Percentiles rank a stretch among this genome's conserved stretches.
phyloP scores from a whole-genome alignment of 2,329 filamentous ascomycete genomes.

The Diaporthe citriasiana region DNA sequence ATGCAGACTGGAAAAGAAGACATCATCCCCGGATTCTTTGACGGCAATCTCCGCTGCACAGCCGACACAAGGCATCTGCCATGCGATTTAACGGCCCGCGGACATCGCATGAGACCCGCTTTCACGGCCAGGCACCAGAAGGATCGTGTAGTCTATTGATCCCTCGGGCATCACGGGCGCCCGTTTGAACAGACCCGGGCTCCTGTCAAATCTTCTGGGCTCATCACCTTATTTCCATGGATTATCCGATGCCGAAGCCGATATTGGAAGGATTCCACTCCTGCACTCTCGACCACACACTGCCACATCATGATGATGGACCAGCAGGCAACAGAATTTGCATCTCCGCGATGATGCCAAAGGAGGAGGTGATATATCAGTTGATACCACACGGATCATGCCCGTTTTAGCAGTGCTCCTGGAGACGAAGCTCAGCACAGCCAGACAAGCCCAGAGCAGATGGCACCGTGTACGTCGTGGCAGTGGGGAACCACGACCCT shows the following conservation, averaged over 20 bases:
- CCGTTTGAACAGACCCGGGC: too few species aligned
- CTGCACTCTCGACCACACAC: neutral
- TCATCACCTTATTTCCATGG: neutral
- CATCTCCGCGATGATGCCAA: too few species aligned
- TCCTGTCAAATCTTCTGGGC: neutral
- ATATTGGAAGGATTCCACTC: neutral
- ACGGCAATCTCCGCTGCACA: neutral
- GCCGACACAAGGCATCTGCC: neutral
- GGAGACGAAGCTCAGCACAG: neutral
- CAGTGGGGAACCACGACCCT: neutral
- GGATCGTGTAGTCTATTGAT: neutral
- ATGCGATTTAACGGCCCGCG: neutral
- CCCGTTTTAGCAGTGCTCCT: neutral
- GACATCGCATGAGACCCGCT: neutral
- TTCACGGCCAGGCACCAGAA: constrained; percentile 17
- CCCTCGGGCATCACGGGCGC: neutral
- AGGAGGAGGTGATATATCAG: neutral
- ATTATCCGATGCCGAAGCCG: neutral
- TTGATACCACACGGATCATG: neutral
- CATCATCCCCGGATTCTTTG: neutral
- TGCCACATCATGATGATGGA: neutral
- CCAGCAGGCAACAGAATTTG: neutral
- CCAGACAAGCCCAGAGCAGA: neutral
- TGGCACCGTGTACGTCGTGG: neutral
- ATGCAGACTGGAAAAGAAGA: too few species aligned